Evolutionary conservation across 306 rosid species (phyloP).

Genomic region (Pueraria montana): DNA sequence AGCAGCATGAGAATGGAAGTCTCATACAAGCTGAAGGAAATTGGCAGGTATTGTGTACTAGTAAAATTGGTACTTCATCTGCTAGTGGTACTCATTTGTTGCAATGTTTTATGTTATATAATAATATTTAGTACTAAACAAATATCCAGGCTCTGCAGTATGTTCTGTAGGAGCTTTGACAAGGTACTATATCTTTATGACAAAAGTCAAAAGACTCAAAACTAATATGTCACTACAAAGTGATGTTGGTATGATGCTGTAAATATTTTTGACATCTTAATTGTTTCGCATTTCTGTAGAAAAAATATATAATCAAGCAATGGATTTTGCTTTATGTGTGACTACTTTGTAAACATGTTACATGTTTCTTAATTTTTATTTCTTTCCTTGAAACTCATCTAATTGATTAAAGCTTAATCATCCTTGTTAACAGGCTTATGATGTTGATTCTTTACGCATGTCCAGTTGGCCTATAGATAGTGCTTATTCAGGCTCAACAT

Average conservation of each 20-base stretch:
- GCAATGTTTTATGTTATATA: conserved; percentile 2
- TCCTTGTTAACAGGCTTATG: conserved; percentile 57
- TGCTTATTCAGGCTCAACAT: conserved; percentile 42
- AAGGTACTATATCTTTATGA: not conserved
- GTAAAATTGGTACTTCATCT: conserved; percentile 7
- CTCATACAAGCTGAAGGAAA: conserved; percentile 56
- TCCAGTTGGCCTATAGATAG: conserved; percentile 59
- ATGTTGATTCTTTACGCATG: conserved; percentile 47
- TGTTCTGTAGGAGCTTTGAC: conserved; percentile 29
- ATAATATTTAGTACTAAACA: not conserved
- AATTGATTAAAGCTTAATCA: conserved; percentile 39
- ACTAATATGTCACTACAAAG: conserved; percentile 3
- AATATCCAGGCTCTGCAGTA: not conserved
- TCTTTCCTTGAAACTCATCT: conserved; percentile 35
- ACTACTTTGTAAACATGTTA: not conserved
- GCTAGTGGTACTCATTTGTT: conserved; percentile 17
- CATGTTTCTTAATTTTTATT: conserved; percentile 17
- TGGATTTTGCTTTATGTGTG: not conserved
- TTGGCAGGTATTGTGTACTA: conserved; percentile 68
- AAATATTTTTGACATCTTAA: not conserved
- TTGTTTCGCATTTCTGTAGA: conserved; percentile 23
- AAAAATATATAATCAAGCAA: not conserved
- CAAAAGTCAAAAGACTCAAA: conserved; percentile 13
- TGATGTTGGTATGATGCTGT: not conserved
- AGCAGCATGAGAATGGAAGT: conserved; percentile 52